These are phyloP conservation scores for Vitis rupestris DNA, from an alignment of 164 flowering plant genomes.

Conservation along the genomic window DNA sequence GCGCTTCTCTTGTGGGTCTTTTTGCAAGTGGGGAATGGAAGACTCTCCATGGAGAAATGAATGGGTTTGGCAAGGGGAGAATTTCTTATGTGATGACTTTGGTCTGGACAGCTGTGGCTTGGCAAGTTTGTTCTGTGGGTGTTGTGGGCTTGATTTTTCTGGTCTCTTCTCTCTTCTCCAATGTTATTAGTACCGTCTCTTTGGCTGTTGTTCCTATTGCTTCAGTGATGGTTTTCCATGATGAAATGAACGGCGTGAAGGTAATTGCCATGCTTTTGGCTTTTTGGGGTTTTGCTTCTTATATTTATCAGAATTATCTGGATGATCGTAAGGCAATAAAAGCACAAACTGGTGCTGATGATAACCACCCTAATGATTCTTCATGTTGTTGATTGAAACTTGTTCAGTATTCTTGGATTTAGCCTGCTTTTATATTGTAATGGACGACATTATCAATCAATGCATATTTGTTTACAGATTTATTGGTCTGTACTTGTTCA, in stretches of 20 bases:
- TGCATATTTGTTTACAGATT: too few relatives aligned
- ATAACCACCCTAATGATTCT: slow-evolving; percentile 2
- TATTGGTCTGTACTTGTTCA: too few relatives aligned
- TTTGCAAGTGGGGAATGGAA: slow-evolving; percentile 67
- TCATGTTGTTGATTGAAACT: slow-evolving; percentile 3
- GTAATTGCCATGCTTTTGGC: slow-evolving; percentile 57
- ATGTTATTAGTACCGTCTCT: slow-evolving; percentile 56
- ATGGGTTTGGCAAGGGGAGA: slow-evolving; percentile 30
- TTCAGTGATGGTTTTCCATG: slow-evolving; percentile 49
- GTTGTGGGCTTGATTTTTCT: slow-evolving; percentile 57
- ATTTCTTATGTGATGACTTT: slow-evolving; percentile 48
- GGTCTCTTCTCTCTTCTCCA: slow-evolving; percentile 68
- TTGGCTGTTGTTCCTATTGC: slow-evolving; percentile 58
- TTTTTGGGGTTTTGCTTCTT: slow-evolving; percentile 54
- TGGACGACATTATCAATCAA: too few relatives aligned
- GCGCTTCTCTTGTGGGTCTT: slow-evolving; percentile 42
- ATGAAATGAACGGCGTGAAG: slow-evolving; percentile 60
- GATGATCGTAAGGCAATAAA: slow-evolving; percentile 41
- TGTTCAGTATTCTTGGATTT: too few relatives aligned
- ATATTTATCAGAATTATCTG: slow-evolving; percentile 57
- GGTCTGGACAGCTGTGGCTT: slow-evolving; percentile 51
- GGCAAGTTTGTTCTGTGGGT: slow-evolving; percentile 64
- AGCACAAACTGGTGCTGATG: slow-evolving; percentile 5
- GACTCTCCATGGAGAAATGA: slow-evolving; percentile 42
- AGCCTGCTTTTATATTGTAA: too few relatives aligned